Conservation (phyloP, 352 stramenopile species). For the Phytophthora sansomeana region DNA sequence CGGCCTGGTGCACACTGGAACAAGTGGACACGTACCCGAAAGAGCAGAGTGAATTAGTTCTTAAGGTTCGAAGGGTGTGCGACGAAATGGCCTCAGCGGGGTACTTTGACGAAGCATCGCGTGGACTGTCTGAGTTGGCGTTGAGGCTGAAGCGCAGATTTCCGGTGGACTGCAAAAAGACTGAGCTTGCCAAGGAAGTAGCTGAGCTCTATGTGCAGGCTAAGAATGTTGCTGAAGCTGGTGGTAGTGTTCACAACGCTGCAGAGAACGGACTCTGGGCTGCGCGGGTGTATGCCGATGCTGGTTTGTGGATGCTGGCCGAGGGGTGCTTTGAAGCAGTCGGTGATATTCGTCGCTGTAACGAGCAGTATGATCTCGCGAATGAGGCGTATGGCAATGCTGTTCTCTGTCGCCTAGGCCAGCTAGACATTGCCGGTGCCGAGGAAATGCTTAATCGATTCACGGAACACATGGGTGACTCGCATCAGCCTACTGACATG, state of each 20-base stretch:
- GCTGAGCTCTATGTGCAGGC: conserved; percentile 63
- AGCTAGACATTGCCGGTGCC: conserved; percentile 63
- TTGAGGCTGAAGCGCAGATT: conserved; percentile 72
- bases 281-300: conserved; percentile 60
- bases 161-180: conserved; percentile 50
- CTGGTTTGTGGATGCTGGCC: conserved; percentile 55
- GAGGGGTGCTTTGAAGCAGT: conserved; percentile 66
- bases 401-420: conserved; percentile 65
- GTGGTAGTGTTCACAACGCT: conserved; percentile 53
- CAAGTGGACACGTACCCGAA: conserved; percentile 49
- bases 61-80: conserved; percentile 58
- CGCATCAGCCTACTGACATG: conserved; percentile 52
- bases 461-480: conserved; percentile 41
- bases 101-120: conserved; percentile 77
- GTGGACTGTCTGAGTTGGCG: conserved; percentile 63
- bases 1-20: conserved; percentile 74
- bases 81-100: conserved; percentile 63
- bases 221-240: conserved; percentile 62
- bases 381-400: conserved; percentile 69
- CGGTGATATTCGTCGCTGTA: conserved; percentile 54
- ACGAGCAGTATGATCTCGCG: conserved; percentile 43
- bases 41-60: conserved; percentile 46
- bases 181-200: conserved; percentile 44
- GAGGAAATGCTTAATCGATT: conserved; percentile 62
- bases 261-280: conserved; percentile 63